Base-by-base conservation (phyloP, 148 eudicot genomes). In the Talinum fruticosum region DNA sequence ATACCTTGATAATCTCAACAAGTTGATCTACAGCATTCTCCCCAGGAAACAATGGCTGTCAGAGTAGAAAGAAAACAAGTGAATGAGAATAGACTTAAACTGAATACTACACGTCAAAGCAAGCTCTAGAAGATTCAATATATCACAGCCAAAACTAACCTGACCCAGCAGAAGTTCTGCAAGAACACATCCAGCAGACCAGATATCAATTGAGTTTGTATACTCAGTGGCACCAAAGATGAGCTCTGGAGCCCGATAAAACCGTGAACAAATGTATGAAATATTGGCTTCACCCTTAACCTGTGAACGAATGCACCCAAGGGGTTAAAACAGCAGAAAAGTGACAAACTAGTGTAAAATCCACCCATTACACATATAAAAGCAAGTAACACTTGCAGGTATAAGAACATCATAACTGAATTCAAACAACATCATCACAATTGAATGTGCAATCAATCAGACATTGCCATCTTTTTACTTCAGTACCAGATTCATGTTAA, bases 141-240 rank as follows among this genome's bases (percentile, higher is more conserved):
- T 8, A 41, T 41, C 10, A 24, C 7, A 72, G 49, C 2, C 13
- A 12, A 28, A 41, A 77, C 84, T 54, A 74, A 84, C 87, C 88
- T 84, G 88, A 51, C 90, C 90, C 73, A 88, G 79, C 37, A 88
- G 81, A 75, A 88, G 85, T 75, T 88, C 90, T 76, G 90, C 90
- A 49, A 88, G 90, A 73, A 88, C 90, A 78, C 90, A 88, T 32
- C 90, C 90, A 80, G 85, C 90, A 34, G 90, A 87, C 88, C 88
- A 88, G 72, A 88, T 82, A 79, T 88, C 90, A 80, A 88, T 88
- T 26, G 90, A 82, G 1, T 82, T 73, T 44, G 88, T 72, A 69
- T 88, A 88, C 59, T 88, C 90, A 65, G 88, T 85, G 13, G 90
- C 90, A 75, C 90, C 90, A 84, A 88, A 88, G 28, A 88, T 88